Percentiles rank a stretch among this genome's conserved stretches.
phyloP scores from a whole-genome alignment of 1,284 basidiomycete species.

The Ceratobasidium sp. region DNA sequence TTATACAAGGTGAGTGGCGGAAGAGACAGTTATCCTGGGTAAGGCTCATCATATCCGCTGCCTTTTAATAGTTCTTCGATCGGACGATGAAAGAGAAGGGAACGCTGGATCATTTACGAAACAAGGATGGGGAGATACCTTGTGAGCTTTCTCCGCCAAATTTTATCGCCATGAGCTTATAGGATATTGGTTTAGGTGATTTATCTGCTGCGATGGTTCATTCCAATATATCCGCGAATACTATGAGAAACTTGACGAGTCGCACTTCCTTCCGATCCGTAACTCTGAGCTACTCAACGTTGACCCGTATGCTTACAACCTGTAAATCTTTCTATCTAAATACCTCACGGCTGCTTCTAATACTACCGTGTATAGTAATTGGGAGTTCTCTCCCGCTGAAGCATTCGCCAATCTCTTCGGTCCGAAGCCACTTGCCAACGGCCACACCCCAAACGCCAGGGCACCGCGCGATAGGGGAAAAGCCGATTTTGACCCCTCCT shows the following conservation, averaged over 20 bases:
- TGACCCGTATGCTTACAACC: constrained; percentile 22
- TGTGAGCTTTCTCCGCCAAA: constrained; percentile 1
- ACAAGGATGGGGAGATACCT: constrained; percentile 20
- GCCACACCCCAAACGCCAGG: background rate
- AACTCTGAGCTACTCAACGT: constrained; percentile 16
- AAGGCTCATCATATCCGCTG: background rate
- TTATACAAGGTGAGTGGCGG: background rate
- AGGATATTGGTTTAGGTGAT: background rate
- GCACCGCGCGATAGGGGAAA: constrained; percentile 14
- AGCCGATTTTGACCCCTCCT: constrained; percentile 6
- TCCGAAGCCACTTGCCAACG: constrained; percentile 1
- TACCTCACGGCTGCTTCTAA: background rate
- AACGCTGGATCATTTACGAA: constrained; percentile 10
- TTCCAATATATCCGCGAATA: constrained; percentile 29
- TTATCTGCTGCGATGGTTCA: constrained; percentile 24
- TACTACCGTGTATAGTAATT: background rate
- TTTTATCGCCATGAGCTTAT: background rate
- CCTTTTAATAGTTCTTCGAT: background rate
- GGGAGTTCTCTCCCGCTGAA: constrained; percentile 8
- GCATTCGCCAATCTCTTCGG: background rate
- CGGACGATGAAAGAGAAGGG: constrained; percentile 11
- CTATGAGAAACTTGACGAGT: constrained; percentile 29
- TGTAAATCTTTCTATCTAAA: background rate
- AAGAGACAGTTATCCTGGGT: background rate
- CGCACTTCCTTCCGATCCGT: constrained; percentile 3